A percentile compares a stretch with the other conserved stretches of the same genome.
Evolutionary conservation across 352 stramenopile species (phyloP).

Genomic region (Pythium biforme): DNA sequence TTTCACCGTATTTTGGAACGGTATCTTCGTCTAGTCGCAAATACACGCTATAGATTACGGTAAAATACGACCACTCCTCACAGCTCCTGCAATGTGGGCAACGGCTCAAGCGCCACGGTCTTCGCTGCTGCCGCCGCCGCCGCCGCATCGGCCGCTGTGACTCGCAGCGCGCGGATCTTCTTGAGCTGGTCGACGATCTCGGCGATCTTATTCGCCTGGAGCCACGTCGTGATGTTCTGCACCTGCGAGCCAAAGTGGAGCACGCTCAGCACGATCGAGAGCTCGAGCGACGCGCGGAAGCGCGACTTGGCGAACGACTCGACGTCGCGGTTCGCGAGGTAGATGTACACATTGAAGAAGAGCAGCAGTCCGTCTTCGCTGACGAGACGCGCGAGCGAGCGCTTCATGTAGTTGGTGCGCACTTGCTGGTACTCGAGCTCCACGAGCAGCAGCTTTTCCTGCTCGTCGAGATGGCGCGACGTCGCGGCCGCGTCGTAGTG

Average conservation of each 20-base stretch:
- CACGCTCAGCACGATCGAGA: slow-evolving; percentile 22
- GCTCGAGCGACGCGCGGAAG: slow-evolving; percentile 23
- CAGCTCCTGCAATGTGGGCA: neutral
- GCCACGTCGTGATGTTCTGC: slow-evolving; percentile 21
- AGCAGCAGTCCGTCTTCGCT: slow-evolving; percentile 22
- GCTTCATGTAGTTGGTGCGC: slow-evolving; percentile 21
- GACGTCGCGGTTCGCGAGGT: slow-evolving; percentile 19
- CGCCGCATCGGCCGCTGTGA: neutral
- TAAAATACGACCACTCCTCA: neutral
- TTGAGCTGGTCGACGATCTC: slow-evolving; percentile 13
- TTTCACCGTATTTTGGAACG: no score
- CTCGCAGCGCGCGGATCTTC: neutral
- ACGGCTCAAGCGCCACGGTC: neutral
- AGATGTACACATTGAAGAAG: slow-evolving; percentile 25
- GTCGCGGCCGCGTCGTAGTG: neutral
- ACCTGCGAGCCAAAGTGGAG: slow-evolving; percentile 21
- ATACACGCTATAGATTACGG: no score
- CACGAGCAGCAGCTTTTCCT: slow-evolving; percentile 15
- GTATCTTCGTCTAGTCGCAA: no score
- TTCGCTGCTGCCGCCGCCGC: neutral
- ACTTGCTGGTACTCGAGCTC: slow-evolving; percentile 25
- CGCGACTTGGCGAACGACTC: slow-evolving; percentile 14
- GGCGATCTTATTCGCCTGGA: slow-evolving; percentile 21
- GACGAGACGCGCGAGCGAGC: slow-evolving; percentile 16
- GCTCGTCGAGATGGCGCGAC: neutral